These are phyloP conservation scores for Chondrus crispus DNA, from an alignment of 23 red algal species.

Conservation along the genomic window DNA sequence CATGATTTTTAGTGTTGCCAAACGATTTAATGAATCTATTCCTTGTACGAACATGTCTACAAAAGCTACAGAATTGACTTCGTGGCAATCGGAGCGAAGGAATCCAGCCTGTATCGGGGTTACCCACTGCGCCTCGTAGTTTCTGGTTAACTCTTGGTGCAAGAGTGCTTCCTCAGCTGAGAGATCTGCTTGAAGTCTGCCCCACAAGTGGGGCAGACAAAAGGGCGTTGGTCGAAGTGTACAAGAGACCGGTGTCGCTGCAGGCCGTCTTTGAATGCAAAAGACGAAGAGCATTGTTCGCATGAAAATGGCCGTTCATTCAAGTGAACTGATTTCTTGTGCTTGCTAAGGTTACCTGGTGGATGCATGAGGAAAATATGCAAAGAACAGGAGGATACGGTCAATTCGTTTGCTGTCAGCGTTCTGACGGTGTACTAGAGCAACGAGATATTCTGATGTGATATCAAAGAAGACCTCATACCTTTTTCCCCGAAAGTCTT, in stretches of 20 bases:
- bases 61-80: too few relatives aligned
- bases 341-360: constrained; percentile 46
- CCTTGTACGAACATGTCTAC: too few relatives aligned
- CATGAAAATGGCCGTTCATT: constrained; percentile 36
- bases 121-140: too few relatives aligned
- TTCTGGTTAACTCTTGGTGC: background rate
- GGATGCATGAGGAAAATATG: background rate
- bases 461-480: background rate
- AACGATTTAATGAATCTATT: too few relatives aligned
- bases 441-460: too few relatives aligned
- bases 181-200: constrained; percentile 49
- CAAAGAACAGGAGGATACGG: background rate
- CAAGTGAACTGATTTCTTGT: constrained; percentile 50
- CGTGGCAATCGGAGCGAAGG: too few relatives aligned
- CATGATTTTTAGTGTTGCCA: too few relatives aligned
- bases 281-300: constrained; percentile 31
- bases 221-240: constrained; percentile 30
- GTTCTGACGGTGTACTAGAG: background rate
- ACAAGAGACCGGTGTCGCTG: constrained; percentile 48
- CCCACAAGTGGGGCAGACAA: constrained; percentile 15
- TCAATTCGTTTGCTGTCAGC: background rate
- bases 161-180: constrained; percentile 48
- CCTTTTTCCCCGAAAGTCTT: constrained; percentile 58
- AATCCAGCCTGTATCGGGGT: too few relatives aligned
- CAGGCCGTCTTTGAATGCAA: constrained; percentile 59